Evolutionary conservation across 371 early-diverging fungal species (phyloP), one percentile per base, ranked within the genome.

Genomic region (Mucor saturninus): DNA sequence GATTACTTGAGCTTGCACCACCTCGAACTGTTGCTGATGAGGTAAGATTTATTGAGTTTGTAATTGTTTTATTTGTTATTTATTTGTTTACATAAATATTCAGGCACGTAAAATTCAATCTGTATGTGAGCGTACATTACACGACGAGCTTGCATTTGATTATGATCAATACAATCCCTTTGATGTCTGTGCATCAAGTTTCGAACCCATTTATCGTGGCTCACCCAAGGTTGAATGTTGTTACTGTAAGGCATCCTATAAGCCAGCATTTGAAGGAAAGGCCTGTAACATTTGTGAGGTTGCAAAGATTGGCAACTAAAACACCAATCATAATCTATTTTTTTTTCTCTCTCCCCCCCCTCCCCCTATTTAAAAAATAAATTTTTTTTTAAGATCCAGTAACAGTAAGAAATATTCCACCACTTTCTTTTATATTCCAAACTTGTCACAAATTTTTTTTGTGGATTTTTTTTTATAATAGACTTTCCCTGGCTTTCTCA

Each of bases 111-210:
- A 92, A 77, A 88, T 95, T 64, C 87, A 91, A 68, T 69, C 89
- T 93, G 84, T 89, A 5, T 87, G 89, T 59, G 94, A 95, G 68
- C 88, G 87, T 45, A 91, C 81, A 43, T 86, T 91, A 54, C 81
- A 83, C 30, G 95, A 98, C 75, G 89, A 87, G 67, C 79, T 95
- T 37, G 72, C 80, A 21, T 67, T 98, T 38, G 87, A 93, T 54
- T 96, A 95, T 74, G 95, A 98, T 75, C 93, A 91, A 72, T 92
- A 90, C 81, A 96, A 94, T 68, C 94, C 97, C 49, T 95, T 96
- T 64, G 87, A 86, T 10, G 80, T 94, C 11, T 95, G 96, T 69
- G 92, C 82, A 14, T 79, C 81, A 28, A 87, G 92, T 14, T 92
- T 83, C 68, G 85, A 90, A 26, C 95, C 97, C 4, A 95, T 98